phyloP scores from a whole-genome alignment of 257 asterid species.

The Solanum corneliomulleri region DNA sequence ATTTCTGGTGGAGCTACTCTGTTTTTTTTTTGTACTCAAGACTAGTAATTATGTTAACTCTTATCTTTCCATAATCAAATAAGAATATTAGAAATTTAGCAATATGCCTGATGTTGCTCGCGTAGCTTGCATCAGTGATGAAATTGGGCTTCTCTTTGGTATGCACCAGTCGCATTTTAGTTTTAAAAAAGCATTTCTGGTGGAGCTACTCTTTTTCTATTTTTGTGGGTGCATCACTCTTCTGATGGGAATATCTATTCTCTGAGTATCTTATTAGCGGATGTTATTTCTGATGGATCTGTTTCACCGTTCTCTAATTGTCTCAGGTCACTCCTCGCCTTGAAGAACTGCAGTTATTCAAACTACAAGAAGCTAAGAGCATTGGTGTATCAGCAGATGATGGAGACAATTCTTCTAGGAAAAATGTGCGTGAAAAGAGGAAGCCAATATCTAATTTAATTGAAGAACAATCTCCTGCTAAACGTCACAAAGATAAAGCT shows the following conservation, averaged over 20 bases:
- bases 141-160: neutral
- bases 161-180: neutral
- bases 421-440: constrained; percentile 64
- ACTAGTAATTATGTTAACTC: neutral
- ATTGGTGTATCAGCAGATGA: constrained; percentile 26
- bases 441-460: constrained; percentile 32
- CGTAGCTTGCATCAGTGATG: neutral
- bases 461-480: constrained; percentile 49
- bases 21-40: neutral
- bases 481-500: constrained; percentile 52
- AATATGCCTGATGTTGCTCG: neutral
- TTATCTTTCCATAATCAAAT: neutral
- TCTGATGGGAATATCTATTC: neutral
- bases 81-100: neutral
- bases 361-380: constrained; percentile 59
- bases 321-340: constrained; percentile 92
- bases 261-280: neutral
- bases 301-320: neutral
- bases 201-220: neutral
- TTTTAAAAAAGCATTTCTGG: neutral
- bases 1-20: neutral
- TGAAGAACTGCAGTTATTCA: constrained; percentile 73
- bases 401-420: constrained; percentile 33
- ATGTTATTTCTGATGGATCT: neutral
- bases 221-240: neutral